Evolutionary conservation across 2,329 filamentous ascomycete genomes (phyloP), one percentile per base, ranked within the genome.

Genomic region (Trichoderma koningiopsis): DNA sequence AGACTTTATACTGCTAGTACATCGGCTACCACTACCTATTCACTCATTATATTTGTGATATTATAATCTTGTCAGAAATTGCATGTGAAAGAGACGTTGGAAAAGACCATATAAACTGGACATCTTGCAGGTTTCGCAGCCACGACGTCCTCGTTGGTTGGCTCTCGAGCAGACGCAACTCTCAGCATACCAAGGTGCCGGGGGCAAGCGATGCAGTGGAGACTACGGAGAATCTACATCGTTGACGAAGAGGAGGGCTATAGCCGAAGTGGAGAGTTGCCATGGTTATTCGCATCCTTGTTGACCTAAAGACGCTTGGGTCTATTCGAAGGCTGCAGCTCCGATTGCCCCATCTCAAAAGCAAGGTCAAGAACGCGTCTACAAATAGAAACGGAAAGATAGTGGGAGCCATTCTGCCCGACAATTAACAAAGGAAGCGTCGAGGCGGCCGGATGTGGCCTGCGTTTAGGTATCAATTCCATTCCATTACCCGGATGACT

Each of bases 381-480:
- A 43, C 49, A 31, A 66, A 49, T 37, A n/a, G 63, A 49, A 27
- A 13, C 24, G 63, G 53, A 57, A 66, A 58, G 63, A 53, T 66
- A 37, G 22, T 27, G 52, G 52, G 37, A 58, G 63, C 16, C 63
- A 57, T 57, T 49, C 24, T 67, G 55, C 64, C 64, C 55, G 64
- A 59, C 64, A 58, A 43, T 24, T 29, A 29, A 29, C 7, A 57
- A 35, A 57, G 31, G 49, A 67, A 58, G n/a, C 49, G 53, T 66
- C 29, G 55, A 40, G 29, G 58, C n/a, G 13, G 43, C 60, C 19
- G 59, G 11, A 35, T 53, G 33, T 31, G 43, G 16, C 22, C 13
- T 35, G 47, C 29, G 31, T n/a, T 64, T 58, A 67, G 64, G 64
- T 67, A 67, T 59, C 64, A 67, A 67, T 67, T 67, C 64, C 58